Evolutionary conservation across 176 grass and related monocot genomes (phyloP), one percentile per base, ranked within the genome.

Genomic region (Canna indica): DNA sequence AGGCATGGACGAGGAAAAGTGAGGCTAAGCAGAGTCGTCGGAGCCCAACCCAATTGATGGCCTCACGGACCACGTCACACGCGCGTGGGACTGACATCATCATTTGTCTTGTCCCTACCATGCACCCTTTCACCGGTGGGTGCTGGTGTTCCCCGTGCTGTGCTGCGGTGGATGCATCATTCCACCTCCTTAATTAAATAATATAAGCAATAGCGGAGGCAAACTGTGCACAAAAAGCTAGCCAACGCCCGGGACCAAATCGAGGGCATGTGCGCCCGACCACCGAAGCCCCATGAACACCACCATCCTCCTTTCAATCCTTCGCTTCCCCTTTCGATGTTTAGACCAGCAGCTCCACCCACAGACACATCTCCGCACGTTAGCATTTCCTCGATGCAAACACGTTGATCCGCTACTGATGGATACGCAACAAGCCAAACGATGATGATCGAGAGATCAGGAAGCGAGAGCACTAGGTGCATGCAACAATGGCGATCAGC

Each of bases 81-180:
- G 42, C 25, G 68, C 68, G 68, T 70, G 68, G 26, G 1, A 10
- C 27, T 70, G 68, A 70, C 68, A 48, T 70, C 68, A 70, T 70
- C 68, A 70, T 48, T 47, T 7, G 5, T 0, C 42, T 30, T 31
- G 27, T 48, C 68, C 45, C 41, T 31, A 20, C 41, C 26, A 10
- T 9, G 0, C 56, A 6, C 6, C 60, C 29, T 48, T 38, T 20
- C 26, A 10, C 34, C 35, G 45, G 15, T 70, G 44, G 45, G 41
- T 47, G 26, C 41, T 31, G 65, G 9, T 44, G 59, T 24, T 41
- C 27, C 35, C 35, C 33, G 18, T 31, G 44, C 38, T 16, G 65
- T 68, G 65, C 26, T 31, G 68, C 44, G 45, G 68, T 70, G 68
- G 68, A 70, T 1, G 68, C 68, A 70, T 70, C 68, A 70, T 70